Conservation (phyloP, 75 land plant genomes). For the Pinus albicaulis region DNA sequence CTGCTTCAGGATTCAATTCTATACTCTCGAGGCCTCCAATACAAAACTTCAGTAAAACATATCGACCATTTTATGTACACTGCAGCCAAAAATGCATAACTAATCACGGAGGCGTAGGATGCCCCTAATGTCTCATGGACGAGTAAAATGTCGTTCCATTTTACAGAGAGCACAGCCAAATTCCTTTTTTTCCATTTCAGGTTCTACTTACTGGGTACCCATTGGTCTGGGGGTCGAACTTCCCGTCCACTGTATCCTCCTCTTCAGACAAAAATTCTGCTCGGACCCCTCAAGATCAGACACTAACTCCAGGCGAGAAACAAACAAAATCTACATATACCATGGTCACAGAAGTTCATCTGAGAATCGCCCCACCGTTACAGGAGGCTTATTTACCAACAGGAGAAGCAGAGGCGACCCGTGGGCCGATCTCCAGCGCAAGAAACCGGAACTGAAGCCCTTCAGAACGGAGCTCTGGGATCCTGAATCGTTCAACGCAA, state of each 20-base stretch:
- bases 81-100: too few species aligned
- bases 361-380: conserved; percentile 48
- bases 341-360: conserved; percentile 59
- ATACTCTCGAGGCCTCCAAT: too few species aligned
- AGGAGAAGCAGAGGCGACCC: background rate
- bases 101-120: too few species aligned
- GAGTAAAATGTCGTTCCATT: too few species aligned
- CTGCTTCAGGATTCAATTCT: too few species aligned
- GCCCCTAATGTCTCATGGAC: too few species aligned
- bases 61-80: too few species aligned
- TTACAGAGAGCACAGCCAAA: too few species aligned
- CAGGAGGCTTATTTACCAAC: conserved; percentile 57
- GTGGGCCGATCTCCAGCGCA: background rate
- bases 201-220: too few species aligned
- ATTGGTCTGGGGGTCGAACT: too few species aligned
- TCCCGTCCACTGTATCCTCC: background rate
- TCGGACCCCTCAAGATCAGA: conserved; percentile 18
- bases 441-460: background rate
- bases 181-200: too few species aligned
- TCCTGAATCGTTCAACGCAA: conserved; percentile 1
- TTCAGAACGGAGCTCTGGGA: conserved; percentile 10
- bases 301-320: conserved; percentile 10
- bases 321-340: conserved; percentile 45
- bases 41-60: too few species aligned
- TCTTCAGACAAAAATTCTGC: background rate